Evolutionary conservation across 2,329 filamentous ascomycete species (phyloP).

Genomic region (Ambrosiella beaveri): DNA sequence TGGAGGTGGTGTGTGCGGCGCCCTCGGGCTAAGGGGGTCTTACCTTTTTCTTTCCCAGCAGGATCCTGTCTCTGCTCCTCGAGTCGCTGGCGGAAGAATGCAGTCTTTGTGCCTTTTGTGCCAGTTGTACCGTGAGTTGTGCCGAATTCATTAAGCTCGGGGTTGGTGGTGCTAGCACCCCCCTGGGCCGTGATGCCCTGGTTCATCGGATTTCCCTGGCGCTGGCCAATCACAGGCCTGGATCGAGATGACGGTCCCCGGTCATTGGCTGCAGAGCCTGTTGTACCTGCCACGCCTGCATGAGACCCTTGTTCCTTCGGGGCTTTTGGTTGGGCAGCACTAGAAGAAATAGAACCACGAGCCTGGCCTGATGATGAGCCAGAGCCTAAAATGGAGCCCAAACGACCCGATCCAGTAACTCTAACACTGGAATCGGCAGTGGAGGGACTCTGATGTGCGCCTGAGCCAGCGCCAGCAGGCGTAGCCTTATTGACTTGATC

Average conservation of each 20-base stretch:
- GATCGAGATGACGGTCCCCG: neutral
- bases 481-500: neutral
- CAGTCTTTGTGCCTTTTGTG: slow-evolving; percentile 10
- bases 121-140: neutral
- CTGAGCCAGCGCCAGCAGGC: neutral
- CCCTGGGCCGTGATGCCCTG: neutral
- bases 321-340: slow-evolving; percentile 15
- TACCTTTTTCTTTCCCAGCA: neutral
- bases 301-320: slow-evolving; percentile 3
- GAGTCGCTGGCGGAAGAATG: slow-evolving; percentile 9
- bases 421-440: too few species aligned
- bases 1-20: neutral
- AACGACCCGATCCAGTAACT: neutral
- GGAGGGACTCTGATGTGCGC: neutral
- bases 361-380: neutral
- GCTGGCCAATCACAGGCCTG: slow-evolving; percentile 1
- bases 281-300: slow-evolving; percentile 5
- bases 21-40: neutral
- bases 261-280: slow-evolving; percentile 1
- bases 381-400: neutral
- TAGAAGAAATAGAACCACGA: neutral
- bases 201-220: neutral
- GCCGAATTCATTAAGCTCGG: neutral
- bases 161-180: slow-evolving; percentile 3
- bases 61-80: neutral